phyloP scores from a whole-genome alignment of 2,329 filamentous ascomycete species.

The Fusarium paranaense region DNA sequence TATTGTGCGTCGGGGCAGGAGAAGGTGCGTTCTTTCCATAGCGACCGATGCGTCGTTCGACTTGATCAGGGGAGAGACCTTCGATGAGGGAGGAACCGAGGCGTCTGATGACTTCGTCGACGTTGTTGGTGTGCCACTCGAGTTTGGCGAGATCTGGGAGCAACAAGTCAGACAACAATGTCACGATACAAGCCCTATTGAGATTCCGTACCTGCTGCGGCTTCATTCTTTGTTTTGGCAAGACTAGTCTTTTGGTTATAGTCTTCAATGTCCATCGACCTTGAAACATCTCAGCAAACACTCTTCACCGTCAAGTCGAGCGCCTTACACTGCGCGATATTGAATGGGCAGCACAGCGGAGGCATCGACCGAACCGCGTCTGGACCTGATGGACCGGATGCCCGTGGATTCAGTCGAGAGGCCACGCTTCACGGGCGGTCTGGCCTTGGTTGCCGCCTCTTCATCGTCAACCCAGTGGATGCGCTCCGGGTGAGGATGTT shows the following conservation, averaged over 20 bases:
- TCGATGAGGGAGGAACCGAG: slow-evolving; percentile 22
- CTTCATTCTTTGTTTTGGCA: slow-evolving; percentile 14
- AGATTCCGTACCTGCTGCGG: slow-evolving; percentile 14
- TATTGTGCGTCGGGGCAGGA: slow-evolving; percentile 28
- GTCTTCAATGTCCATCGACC: slow-evolving; percentile 37
- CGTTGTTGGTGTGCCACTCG: slow-evolving; percentile 34
- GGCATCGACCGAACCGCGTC: slow-evolving; percentile 26
- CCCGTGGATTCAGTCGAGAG: slow-evolving; percentile 28
- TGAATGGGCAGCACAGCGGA: slow-evolving; percentile 31
- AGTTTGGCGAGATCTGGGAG: slow-evolving; percentile 29
- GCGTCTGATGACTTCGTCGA: slow-evolving; percentile 26
- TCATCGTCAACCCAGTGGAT: slow-evolving; percentile 36
- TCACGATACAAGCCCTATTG: too few relatives aligned
- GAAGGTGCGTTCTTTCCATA: slow-evolving; percentile 36
- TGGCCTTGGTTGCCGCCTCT: slow-evolving; percentile 26
- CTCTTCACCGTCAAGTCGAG: not conserved
- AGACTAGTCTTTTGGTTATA: slow-evolving; percentile 26
- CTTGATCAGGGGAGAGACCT: slow-evolving; percentile 28
- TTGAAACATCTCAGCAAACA: slow-evolving; percentile 13
- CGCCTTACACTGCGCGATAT: slow-evolving; percentile 36
- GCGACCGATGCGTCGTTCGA: slow-evolving; percentile 18
- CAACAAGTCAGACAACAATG: not conserved
- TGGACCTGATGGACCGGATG: slow-evolving; percentile 22
- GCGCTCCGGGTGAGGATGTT: slow-evolving; percentile 25
- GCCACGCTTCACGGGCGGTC: slow-evolving; percentile 20